phyloP scores from a whole-genome alignment of 257 asterid genomes.

The Coffea canephora region DNA sequence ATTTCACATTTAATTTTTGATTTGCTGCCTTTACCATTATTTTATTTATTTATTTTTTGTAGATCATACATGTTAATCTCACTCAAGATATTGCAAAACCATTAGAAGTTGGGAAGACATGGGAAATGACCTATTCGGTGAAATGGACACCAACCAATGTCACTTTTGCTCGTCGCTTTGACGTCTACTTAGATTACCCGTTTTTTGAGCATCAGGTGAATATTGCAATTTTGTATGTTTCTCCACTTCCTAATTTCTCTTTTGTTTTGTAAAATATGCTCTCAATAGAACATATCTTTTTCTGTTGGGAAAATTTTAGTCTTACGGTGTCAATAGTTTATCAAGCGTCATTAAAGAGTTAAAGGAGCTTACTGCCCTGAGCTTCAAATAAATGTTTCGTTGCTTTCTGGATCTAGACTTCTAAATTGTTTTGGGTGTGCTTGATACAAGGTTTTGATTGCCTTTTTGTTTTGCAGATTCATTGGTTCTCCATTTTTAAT shows the following conservation, averaged over 20 bases:
- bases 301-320: neutral
- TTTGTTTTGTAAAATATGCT: neutral
- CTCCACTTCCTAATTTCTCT: neutral
- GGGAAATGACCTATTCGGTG: constrained; percentile 91
- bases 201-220: constrained; percentile 98
- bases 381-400: neutral
- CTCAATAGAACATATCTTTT: neutral
- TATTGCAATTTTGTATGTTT: constrained; percentile 5
- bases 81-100: constrained; percentile 81
- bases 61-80: constrained; percentile 97
- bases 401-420: neutral
- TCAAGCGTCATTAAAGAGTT: neutral
- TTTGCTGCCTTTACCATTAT: neutral
- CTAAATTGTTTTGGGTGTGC: neutral
- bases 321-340: neutral
- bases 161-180: constrained; percentile 88
- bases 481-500: constrained; percentile 95
- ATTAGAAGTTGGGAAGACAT: constrained; percentile 65
- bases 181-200: constrained; percentile 94
- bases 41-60: constrained; percentile 26
- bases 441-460: constrained; percentile 5
- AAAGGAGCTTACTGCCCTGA: neutral
- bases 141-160: constrained; percentile 80
- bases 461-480: constrained; percentile 57
- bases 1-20: neutral